Evolutionary conservation across 306 rosid species (phyloP), one percentile per base, ranked within the genome.

Genomic region (Betula pendula): DNA sequence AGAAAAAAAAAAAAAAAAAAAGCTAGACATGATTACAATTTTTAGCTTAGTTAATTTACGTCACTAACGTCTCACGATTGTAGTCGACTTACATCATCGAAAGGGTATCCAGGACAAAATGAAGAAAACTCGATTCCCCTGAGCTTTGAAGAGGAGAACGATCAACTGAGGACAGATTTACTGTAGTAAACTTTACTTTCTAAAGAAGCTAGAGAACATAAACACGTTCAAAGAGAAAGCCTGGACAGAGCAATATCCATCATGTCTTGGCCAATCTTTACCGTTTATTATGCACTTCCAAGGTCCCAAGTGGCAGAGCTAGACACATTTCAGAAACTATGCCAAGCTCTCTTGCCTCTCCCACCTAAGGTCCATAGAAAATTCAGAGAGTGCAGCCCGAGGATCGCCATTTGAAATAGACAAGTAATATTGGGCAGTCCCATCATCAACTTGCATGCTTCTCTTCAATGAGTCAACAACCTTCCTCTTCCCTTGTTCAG

Each of bases 371-470:
- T 95, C 99, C 17, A 86, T 88, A 0, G 94, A 88, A 81, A 92
- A 95, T 31, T 90, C 87, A 11, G 97, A 80, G 67, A 95, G 82
- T 0, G 99, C 97, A 65, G 97, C 92, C 16, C 97, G 90, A 3
- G 99, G 97, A 81, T 95, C 89, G 0, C 99, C 99, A 63, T 90
- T 78, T 47, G 97, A 85, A 81, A 92, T 73, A 77, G 97, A 75
- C 80, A 91, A 85, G 84, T 95, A 95, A 80, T 95, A 95, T 52
- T 81, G 91, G 51, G 97, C 97, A 52, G 96, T 92, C 70, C 88
- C 99, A 75, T 89, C 90, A 77, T 95, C 97, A 22, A 92, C 96
- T 4, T 87, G 95, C 99, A 95, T 88, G 80, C 97, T 89, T 72
- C 97, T 91, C 80, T 79, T 95, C 91, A 92, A 75, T 24, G 92